A percentile compares a stretch with the other conserved stretches of the same genome.
Conservation (phyloP, 139 green algal genomes). For the Ettlia oleoabundans region DNA sequence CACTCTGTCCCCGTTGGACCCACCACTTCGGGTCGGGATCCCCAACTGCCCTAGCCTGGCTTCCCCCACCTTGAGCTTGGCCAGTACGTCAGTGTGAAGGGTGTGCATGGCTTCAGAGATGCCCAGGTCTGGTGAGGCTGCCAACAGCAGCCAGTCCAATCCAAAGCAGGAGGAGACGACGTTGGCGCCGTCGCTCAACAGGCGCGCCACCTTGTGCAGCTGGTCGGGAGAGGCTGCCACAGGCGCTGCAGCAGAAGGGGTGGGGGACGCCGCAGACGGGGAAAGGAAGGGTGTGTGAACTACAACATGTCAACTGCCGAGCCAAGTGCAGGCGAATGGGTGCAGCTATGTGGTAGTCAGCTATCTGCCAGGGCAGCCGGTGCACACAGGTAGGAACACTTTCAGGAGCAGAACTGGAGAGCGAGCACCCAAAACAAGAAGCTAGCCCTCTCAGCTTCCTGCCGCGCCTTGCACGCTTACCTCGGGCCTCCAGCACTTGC, state of each 20-base stretch:
- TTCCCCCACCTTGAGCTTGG: not conserved
- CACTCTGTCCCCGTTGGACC: not conserved
- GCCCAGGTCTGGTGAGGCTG: not conserved
- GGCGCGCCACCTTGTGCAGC: not conserved
- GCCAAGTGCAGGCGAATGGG: not conserved
- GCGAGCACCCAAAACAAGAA: not conserved
- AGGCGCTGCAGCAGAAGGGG: not conserved
- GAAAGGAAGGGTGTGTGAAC: too few relatives aligned
- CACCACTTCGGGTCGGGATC: not conserved
- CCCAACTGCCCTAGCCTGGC: not conserved
- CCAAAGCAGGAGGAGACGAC: not conserved
- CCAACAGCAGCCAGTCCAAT: conserved; percentile 4
- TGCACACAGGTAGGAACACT: not conserved
- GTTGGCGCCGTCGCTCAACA: not conserved
- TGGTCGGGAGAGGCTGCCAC: not conserved
- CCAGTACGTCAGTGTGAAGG: not conserved
- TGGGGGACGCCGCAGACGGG: too few relatives aligned
- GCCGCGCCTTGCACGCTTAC: not conserved
- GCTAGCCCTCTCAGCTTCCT: not conserved
- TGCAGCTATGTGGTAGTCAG: not conserved
- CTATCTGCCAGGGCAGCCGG: not conserved
- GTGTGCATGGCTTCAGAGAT: not conserved
- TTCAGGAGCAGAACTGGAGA: not conserved
- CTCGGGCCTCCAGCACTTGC: not conserved
- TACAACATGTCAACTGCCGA: too few relatives aligned